Conservation (phyloP, 2,329 filamentous ascomycete species). For the Massarina eburnea region DNA sequence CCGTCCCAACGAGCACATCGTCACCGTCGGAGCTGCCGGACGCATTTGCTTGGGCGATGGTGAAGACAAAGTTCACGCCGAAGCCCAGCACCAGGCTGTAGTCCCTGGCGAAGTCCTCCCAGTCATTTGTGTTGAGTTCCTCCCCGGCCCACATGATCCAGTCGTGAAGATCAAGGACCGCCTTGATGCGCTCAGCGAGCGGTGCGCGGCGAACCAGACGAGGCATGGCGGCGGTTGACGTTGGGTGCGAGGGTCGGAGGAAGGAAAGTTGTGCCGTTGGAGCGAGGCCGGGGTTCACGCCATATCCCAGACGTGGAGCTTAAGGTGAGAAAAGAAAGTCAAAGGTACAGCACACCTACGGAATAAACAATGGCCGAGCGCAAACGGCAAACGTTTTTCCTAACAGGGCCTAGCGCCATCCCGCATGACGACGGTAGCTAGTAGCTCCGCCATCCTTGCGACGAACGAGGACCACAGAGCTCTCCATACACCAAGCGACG, state of each 20-base stretch:
- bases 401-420: conserved; percentile 2
- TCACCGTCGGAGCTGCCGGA: conserved; percentile 57
- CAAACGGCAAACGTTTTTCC: conserved; percentile 19
- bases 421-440: conserved; percentile 21
- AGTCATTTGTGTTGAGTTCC: conserved; percentile 87
- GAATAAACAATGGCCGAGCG: conserved; percentile 9
- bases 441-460: conserved; percentile 17
- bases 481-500: conserved; percentile 8
- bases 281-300: conserved; percentile 15
- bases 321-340: conserved; percentile 7
- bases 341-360: conserved; percentile 2
- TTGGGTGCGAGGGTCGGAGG: neutral
- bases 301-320: conserved; percentile 20
- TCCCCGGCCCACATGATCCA: conserved; percentile 89
- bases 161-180: conserved; percentile 83
- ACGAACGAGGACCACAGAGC: conserved; percentile 6
- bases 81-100: conserved; percentile 77
- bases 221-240: conserved; percentile 57
- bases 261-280: neutral
- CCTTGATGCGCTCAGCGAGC: conserved; percentile 75
- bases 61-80: conserved; percentile 73
- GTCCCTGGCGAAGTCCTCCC: conserved; percentile 74
- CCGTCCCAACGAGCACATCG: conserved; percentile 73
- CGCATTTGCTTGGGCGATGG: conserved; percentile 77
- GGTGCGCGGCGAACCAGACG: conserved; percentile 80